phyloP scores from a whole-genome alignment of 805 yeast genomes.

The Ogataea minuta region DNA sequence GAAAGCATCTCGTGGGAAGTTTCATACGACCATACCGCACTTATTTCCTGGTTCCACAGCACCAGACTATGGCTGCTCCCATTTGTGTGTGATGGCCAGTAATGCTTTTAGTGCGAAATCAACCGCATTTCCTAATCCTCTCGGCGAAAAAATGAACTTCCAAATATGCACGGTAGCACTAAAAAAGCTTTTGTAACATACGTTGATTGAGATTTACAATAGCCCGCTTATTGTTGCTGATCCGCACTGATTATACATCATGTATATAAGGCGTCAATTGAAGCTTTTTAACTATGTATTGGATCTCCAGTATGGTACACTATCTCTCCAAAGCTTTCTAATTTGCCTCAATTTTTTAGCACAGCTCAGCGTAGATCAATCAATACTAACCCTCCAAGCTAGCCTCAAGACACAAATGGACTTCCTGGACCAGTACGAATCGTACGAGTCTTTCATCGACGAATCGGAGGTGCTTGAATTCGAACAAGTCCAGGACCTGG shows the following conservation, averaged over 20 bases:
- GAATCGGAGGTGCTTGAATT: not conserved
- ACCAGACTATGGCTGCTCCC: no score
- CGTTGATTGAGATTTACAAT: slow-evolving; percentile 3
- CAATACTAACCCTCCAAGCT: not conserved
- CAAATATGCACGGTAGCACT: not conserved
- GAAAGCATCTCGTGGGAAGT: no score
- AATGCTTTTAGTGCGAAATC: no score
- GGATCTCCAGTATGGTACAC: not conserved
- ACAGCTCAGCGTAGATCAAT: not conserved
- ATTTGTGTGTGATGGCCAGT: no score
- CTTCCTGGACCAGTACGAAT: slow-evolving; percentile 2
- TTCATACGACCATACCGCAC: no score
- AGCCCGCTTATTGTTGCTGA: not conserved
- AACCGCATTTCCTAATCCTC: not conserved
- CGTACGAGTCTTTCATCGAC: not conserved
- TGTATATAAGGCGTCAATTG: not conserved
- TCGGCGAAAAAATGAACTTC: not conserved
- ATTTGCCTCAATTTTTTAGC: not conserved
- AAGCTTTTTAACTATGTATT: not conserved
- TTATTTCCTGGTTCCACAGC: no score
- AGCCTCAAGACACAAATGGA: not conserved
- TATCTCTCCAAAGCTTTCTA: no score
- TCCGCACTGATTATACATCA: not conserved
- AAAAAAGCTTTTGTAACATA: not conserved
- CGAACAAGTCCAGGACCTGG: not conserved